Percentiles rank a stretch among this genome's conserved stretches.
Evolutionary conservation across 2,329 filamentous ascomycete species (phyloP).

Genomic region (Stachybotrys elegans): DNA sequence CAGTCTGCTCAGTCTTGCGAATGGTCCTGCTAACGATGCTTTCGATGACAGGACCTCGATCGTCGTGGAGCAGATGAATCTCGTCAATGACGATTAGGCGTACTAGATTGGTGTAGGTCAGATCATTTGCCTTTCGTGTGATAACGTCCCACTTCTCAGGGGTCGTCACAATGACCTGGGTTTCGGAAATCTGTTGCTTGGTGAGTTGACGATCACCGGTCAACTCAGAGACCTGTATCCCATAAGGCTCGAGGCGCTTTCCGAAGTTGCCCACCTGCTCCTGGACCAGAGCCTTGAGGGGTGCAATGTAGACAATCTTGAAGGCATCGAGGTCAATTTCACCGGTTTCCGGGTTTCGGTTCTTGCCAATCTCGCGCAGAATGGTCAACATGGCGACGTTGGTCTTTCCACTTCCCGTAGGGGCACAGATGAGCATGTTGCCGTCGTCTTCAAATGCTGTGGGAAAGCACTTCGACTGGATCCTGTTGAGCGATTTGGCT

Average conservation of each 20-base stretch:
- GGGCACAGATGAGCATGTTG: slow-evolving; percentile 96
- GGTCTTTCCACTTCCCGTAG: slow-evolving; percentile 95
- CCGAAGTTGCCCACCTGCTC: slow-evolving; percentile 98
- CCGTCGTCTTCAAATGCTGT: slow-evolving; percentile 90
- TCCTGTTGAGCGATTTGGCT: slow-evolving; percentile 84
- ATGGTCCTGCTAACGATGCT: slow-evolving; percentile 96
- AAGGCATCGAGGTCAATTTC: slow-evolving; percentile 94
- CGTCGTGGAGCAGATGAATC: slow-evolving; percentile 95
- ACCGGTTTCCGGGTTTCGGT: slow-evolving; percentile 83
- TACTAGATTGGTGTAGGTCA: slow-evolving; percentile 96
- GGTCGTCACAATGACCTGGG: slow-evolving; percentile 95
- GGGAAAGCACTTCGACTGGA: slow-evolving; percentile 90
- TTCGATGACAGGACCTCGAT: slow-evolving; percentile 92
- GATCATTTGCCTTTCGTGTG: slow-evolving; percentile 92
- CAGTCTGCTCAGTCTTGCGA: slow-evolving; percentile 86
- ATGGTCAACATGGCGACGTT: slow-evolving; percentile 98
- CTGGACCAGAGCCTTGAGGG: slow-evolving; percentile 90
- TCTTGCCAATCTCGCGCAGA: slow-evolving; percentile 92
- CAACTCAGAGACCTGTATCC: slow-evolving; percentile 88
- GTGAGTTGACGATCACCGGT: slow-evolving; percentile 97
- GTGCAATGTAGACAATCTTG: slow-evolving; percentile 98
- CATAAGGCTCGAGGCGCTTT: slow-evolving; percentile 82
- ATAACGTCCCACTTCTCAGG: slow-evolving; percentile 99
- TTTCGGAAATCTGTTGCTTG: slow-evolving; percentile 97
- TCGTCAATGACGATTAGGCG: slow-evolving; percentile 95